Evolutionary conservation across 192 early-diverging fungal genomes (phyloP), one percentile per base, ranked within the genome.

Genomic region (Phlyctochytrium arcticum): DNA sequence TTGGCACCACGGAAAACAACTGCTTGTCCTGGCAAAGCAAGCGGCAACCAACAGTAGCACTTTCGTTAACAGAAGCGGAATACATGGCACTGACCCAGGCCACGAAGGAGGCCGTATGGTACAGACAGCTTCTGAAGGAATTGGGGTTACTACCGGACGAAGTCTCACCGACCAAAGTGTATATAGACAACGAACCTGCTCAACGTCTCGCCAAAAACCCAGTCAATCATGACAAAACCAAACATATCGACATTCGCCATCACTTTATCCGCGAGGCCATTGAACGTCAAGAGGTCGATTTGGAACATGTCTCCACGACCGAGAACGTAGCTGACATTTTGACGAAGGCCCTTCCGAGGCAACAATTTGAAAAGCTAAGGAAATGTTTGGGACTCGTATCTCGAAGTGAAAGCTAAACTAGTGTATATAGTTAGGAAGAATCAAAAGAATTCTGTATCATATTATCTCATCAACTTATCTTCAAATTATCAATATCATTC

Each of bases 201-300:
- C 17, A 37, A n/a, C 35, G 35, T 5, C 31, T 72, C 9, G 62
- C 60, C 8, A 42, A 48, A 10, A 68, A 74, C 31, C 54, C 62
- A 0, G 29, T 60, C n/a, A 30, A 67, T 8, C 68, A 74, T 44
- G 31, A 39, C 9, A 15, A 39, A 34, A 56, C 71, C 8, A 74
- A 74, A 44, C 73, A 74, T 36, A 60, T 74, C 56, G 69, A 75
- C 48, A 57, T 75, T 19, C 66, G 60, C 31, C 34, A 69, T 31
- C 61, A 58, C 36, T 75, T 74, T 33, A 15, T 74, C 29, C 24
- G 69, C 0, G 63, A 65, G 27, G 34, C 57, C 9, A 53, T 74
- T 27, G 49, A 70, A 31, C 24, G 49, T 6, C 34, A 66, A 5
- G 47, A 55, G 2, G 44, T 72, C n/a, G 23, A n/a, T 32, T 21